phyloP scores from a whole-genome alignment of 768 basidiomycete genomes.

The Naematelia aurantialba region DNA sequence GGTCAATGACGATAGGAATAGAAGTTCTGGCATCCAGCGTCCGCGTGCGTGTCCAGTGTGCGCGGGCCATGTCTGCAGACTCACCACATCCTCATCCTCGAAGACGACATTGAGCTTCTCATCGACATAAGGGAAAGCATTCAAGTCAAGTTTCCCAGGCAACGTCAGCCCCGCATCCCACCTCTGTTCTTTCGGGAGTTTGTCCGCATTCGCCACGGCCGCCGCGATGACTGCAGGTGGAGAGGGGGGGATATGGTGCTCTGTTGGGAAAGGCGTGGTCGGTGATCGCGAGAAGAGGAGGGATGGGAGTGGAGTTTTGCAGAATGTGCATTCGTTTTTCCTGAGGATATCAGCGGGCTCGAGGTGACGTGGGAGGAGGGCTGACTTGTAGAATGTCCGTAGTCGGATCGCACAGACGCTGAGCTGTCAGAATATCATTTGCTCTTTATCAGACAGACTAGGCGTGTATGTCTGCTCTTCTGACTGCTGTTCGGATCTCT shows the following conservation, averaged over 20 bases:
- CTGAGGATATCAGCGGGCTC: slow-evolving; percentile 23
- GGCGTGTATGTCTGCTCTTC: neutral
- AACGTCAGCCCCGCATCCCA: slow-evolving; percentile 36
- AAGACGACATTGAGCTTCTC: slow-evolving; percentile 68
- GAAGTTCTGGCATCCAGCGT: no score
- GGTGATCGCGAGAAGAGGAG: slow-evolving; percentile 44
- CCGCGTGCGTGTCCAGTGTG: no score
- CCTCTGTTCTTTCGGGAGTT: slow-evolving; percentile 28
- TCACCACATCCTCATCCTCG: slow-evolving; percentile 67
- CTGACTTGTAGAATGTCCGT: slow-evolving; percentile 77
- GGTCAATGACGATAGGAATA: no score
- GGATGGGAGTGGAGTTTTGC: slow-evolving; percentile 59
- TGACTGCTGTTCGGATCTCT: neutral
- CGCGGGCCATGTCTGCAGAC: no score
- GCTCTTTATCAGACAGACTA: neutral
- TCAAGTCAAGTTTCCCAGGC: slow-evolving; percentile 42
- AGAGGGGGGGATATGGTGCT: slow-evolving; percentile 28
- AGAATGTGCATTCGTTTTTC: slow-evolving; percentile 88
- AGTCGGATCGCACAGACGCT: slow-evolving; percentile 78
- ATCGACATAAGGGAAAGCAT: slow-evolving; percentile 37
- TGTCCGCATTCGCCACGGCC: slow-evolving; percentile 30
- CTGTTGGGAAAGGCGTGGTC: slow-evolving; percentile 37
- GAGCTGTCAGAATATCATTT: slow-evolving; percentile 2
- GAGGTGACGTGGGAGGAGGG: neutral
- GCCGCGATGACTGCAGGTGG: slow-evolving; percentile 33